Evolutionary conservation across 768 basidiomycete genomes (phyloP).

Genomic region (Hericium coralloides): DNA sequence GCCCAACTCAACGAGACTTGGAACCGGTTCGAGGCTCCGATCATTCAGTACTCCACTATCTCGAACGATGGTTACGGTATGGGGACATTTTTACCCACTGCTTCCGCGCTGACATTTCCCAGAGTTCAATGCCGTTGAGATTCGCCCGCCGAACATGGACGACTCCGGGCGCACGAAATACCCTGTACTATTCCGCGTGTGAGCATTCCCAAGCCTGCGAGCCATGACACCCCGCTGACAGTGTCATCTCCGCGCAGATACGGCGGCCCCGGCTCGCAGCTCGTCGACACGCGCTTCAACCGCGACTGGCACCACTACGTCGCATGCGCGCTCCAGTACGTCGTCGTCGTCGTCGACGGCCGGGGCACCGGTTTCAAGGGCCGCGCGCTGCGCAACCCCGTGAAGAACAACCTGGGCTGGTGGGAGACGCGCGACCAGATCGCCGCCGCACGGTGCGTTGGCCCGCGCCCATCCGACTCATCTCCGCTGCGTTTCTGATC

Average conservation of each 20-base stretch:
- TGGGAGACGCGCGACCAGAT: conserved; percentile 90
- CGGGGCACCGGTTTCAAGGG: conserved; percentile 93
- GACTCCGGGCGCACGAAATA: conserved; percentile 94
- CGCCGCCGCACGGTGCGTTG: conserved; percentile 67
- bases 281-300: conserved; percentile 54
- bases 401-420: conserved; percentile 83
- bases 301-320: conserved; percentile 87
- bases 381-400: conserved; percentile 71
- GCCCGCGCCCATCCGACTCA: conserved; percentile 1
- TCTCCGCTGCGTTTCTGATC: not conserved
- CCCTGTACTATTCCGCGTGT: conserved; percentile 88
- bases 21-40: conserved; percentile 61
- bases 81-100: not conserved
- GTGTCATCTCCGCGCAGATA: conserved; percentile 41
- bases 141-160: conserved; percentile 89
- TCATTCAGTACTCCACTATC: conserved; percentile 61
- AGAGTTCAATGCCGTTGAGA: conserved; percentile 89
- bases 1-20: conserved; percentile 53
- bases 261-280: conserved; percentile 84
- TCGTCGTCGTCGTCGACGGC: conserved; percentile 85
- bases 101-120: conserved; percentile 6
- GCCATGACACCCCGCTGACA: not conserved
- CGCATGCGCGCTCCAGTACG: conserved; percentile 70
- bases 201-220: conserved; percentile 3
- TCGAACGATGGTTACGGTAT: conserved; percentile 71